Evolutionary conservation across 495 filamentous ascomycete species (phyloP).

Genomic region (Penicillium riverlandense): DNA sequence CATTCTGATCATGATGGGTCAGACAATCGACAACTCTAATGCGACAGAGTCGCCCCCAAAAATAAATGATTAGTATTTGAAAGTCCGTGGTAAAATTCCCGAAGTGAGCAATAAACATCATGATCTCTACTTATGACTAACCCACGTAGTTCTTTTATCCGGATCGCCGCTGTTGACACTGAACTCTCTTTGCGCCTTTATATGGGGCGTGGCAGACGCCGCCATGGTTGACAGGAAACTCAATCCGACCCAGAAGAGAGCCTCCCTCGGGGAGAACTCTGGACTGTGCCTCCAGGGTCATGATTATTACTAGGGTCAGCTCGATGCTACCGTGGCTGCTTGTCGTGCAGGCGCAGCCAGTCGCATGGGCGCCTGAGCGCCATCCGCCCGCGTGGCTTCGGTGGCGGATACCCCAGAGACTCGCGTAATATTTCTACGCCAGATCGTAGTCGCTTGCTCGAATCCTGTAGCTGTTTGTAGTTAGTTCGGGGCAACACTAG

Average conservation of each 20-base stretch:
- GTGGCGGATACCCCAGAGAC: conserved; percentile 6
- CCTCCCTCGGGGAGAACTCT: too few relatives aligned
- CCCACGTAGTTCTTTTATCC: too few relatives aligned
- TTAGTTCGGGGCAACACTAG: too few relatives aligned
- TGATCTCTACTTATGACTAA: too few relatives aligned
- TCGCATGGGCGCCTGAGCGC: conserved; percentile 7
- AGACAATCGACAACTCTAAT: conserved; percentile 16
- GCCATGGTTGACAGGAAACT: too few relatives aligned
- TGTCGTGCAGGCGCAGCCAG: conserved; percentile 9
- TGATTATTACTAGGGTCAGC: not conserved
- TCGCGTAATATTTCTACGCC: not conserved
- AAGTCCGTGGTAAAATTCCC: too few relatives aligned
- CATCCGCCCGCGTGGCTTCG: conserved; percentile 6
- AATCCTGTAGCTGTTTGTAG: too few relatives aligned
- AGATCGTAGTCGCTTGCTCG: not conserved
- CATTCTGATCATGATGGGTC: conserved; percentile 11
- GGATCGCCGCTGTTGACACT: too few relatives aligned
- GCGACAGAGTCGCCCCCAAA: not conserved
- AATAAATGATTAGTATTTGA: too few relatives aligned
- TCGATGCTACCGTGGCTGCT: conserved; percentile 21
- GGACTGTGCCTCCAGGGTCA: not conserved
- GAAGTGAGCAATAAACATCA: too few relatives aligned
- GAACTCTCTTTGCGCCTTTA: too few relatives aligned
- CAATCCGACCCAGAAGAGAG: not conserved
- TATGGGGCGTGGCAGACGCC: too few relatives aligned